Evolutionary conservation across 2,329 filamentous ascomycete species (phyloP), one percentile per base, ranked within the genome.

Genomic region (Fusarium piperis): DNA sequence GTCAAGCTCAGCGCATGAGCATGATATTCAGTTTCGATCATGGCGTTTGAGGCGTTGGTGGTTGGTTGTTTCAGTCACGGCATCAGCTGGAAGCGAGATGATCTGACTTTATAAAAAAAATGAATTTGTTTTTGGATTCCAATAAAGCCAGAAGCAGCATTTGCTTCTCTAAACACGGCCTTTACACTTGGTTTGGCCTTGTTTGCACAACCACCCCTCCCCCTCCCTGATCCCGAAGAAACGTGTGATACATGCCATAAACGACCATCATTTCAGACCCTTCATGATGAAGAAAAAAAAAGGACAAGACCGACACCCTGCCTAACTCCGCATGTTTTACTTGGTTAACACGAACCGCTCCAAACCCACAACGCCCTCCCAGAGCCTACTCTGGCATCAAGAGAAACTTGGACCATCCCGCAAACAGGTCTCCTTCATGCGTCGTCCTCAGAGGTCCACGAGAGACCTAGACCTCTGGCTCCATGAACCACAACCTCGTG

Each of bases 1-100:
- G 67, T 81, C 10, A 77, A 70, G 46, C 64, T 79, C 52, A 51
- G 39, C 15, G 44, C 59, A 41, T 70, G 55, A 63, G n/a, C 10
- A n/a, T n/a, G 20, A 56, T 57, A 10, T 6, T 18, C 35, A 44
- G 20, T 26, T 32, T 18, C 30, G 23, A 51, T 33, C 13, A 44
- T 16, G 70, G 74, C 61, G 74, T 76, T 76, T 57, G 41, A 58
- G 71, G 64, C 59, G 64, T 73, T 65, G 4, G 63, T 26, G 46
- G 18, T 67, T 41, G 48, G 18, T 67, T 41, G 52, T 46, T 64
- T 62, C 53, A 35, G 59, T 57, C 46, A 63, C 60, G 48, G 23
- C 28, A 65, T 39, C 51, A 26, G 23, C 57, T 46, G 59, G 36
- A 51, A 44, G 59, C 59, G 59, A 64, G 38, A 60, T 41, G 41